Conservation (phyloP, 352 stramenopile genomes). For the Phytophthora europaea region DNA sequence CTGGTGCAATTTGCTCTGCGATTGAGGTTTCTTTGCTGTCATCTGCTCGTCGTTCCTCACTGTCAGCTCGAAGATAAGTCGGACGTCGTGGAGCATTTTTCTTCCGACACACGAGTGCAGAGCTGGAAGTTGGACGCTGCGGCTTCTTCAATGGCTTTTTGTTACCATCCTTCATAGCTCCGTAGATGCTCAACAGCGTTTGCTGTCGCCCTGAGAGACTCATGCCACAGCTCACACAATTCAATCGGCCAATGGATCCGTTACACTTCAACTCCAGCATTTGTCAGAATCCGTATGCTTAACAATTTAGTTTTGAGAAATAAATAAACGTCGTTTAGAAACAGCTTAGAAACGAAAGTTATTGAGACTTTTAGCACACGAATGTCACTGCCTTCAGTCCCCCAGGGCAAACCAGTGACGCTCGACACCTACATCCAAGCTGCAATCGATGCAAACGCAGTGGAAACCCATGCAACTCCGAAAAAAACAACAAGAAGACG, state of each 20-base stretch:
- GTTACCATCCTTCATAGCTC: background rate
- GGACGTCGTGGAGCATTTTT: background rate
- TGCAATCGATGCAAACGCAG: constrained; percentile 22
- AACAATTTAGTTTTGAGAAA: background rate
- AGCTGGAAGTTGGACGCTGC: constrained; percentile 9
- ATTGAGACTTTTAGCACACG: background rate
- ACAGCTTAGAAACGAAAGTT: background rate
- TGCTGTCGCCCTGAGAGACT: constrained; percentile 39
- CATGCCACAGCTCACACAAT: constrained; percentile 17
- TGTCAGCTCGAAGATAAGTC: constrained; percentile 10
- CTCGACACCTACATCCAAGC: constrained; percentile 28
- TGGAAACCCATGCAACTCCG: background rate
- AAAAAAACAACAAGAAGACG: constrained; percentile 24
- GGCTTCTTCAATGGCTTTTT: constrained; percentile 21
- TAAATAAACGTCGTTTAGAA: background rate
- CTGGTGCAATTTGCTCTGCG: background rate
- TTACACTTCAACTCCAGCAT: background rate
- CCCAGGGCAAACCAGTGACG: constrained; percentile 11
- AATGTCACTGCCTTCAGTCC: constrained; percentile 2
- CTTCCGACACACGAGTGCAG: background rate
- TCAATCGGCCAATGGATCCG: background rate
- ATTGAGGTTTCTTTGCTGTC: background rate
- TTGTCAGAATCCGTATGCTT: background rate
- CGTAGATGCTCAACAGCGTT: constrained; percentile 53
- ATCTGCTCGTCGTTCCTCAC: background rate